Base-by-base conservation (phyloP, 345 rosid genomes). In the Arabidopsis thaliana region DNA sequence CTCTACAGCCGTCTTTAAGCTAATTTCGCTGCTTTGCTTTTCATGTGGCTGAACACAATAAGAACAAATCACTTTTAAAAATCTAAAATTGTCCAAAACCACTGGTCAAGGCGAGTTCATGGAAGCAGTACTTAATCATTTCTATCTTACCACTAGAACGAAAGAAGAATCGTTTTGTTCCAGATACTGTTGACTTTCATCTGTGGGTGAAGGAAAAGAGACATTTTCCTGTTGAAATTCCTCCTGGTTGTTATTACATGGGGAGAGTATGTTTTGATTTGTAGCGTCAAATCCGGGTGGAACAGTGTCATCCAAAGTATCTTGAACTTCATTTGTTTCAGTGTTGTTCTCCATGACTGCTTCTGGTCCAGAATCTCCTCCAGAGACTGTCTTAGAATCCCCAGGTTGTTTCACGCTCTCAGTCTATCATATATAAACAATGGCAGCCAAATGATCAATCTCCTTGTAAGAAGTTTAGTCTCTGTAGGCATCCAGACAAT, bases 281-380 rank as follows among this genome's bases (percentile, higher is more conserved):
- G 8, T 4, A 63, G 24, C 8, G n/a, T 45, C 28, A 30, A 36
- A 73, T 37, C 55, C 34, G 36, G 72, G 82, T 38, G 58, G 42
- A 23, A 78, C 64, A 63, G 72, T 72, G 69, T 76, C 84, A 22
- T 56, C 68, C 22, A 63, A 32, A 50, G 70, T 55, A 42, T 83
- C 84, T 64, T 84, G 74, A 38, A 62, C 55, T 38, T 49, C 51
- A 66, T 52, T 46, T 56, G 58, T 40, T 40, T 50, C 84, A 49
- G 75, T 48, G 56, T 58, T 40, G 50, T 65, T 48, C 46, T 65
- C 73, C 69, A 71, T 81, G 63, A 53, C 68, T 59, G 69, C 76
- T 67, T 82, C 88, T 38, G 65, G 34, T 66, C 55, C 84, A 50
- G 87, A 71, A 62, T 84, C 85, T 23, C 74, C 83, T 37, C 73